Conservation (phyloP, 2,329 filamentous ascomycete species). For the Fusarium hainanense region DNA sequence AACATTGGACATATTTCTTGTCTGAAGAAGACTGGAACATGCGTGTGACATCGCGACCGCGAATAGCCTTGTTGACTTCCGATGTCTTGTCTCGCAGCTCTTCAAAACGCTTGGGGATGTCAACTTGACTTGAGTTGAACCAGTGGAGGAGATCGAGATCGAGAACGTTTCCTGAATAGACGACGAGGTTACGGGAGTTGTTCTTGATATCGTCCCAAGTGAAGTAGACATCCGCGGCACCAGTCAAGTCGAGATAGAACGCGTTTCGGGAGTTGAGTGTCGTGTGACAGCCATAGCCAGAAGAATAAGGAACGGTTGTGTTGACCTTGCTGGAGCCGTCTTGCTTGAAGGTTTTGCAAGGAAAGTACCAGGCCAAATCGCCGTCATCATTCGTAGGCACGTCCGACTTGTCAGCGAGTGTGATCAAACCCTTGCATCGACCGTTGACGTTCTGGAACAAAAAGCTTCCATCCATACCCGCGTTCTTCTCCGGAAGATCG, state of each 20-base stretch:
- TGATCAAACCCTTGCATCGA: slow-evolving; percentile 92
- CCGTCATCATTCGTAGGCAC: slow-evolving; percentile 80
- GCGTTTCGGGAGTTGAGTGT: slow-evolving; percentile 71
- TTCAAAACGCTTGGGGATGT: slow-evolving; percentile 80
- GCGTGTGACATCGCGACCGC: slow-evolving; percentile 89
- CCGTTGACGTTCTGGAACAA: slow-evolving; percentile 99
- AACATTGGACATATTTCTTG: slow-evolving; percentile 85
- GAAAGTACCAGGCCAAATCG: slow-evolving; percentile 95
- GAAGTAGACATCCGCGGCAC: slow-evolving; percentile 90
- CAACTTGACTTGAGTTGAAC: slow-evolving; percentile 87
- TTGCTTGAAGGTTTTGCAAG: slow-evolving; percentile 90
- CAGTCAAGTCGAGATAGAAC: slow-evolving; percentile 77
- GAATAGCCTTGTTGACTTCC: slow-evolving; percentile 69
- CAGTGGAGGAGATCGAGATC: slow-evolving; percentile 89
- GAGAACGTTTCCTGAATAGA: slow-evolving; percentile 93
- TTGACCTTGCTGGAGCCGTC: slow-evolving; percentile 88
- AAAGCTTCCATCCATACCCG: slow-evolving; percentile 94
- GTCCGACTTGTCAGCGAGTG: slow-evolving; percentile 73
- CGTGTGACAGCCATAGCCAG: slow-evolving; percentile 92
- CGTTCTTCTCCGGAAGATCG: slow-evolving; percentile 83
- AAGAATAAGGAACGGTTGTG: slow-evolving; percentile 77
- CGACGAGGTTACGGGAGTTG: slow-evolving; percentile 85
- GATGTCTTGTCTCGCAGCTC: slow-evolving; percentile 77
- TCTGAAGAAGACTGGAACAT: slow-evolving; percentile 82
- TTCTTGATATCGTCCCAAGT: slow-evolving; percentile 96